A percentile compares a stretch with the other conserved stretches of the same genome.
phyloP scores from a whole-genome alignment of 176 grass and related monocot species.

The Ampelocalamus luodianensis region DNA sequence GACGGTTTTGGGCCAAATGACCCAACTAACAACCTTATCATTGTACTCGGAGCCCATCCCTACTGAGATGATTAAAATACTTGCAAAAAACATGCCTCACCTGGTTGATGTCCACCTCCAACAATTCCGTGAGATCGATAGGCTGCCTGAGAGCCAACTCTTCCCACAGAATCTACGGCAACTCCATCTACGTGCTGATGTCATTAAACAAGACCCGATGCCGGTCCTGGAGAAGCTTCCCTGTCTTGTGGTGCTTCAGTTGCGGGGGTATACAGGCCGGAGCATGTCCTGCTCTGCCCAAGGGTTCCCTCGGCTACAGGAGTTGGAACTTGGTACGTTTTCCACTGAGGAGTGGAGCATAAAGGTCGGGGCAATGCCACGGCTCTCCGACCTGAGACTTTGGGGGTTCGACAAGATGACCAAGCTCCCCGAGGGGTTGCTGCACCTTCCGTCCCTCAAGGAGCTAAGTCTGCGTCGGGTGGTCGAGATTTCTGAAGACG shows the following conservation, averaged over 20 bases:
- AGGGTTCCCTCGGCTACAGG: conserved; percentile 22
- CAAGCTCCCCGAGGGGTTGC: not conserved
- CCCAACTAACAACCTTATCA: not conserved
- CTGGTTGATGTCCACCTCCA: not conserved
- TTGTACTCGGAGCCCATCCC: not conserved
- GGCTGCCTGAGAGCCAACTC: not conserved
- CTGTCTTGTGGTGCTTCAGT: not conserved
- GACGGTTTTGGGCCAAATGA: not conserved
- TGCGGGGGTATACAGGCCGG: not conserved
- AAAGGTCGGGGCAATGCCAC: not conserved
- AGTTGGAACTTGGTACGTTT: not conserved
- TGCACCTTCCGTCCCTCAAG: conserved; percentile 1
- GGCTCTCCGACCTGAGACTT: not conserved
- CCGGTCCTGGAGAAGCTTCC: not conserved
- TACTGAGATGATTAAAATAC: not conserved
- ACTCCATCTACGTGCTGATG: not conserved
- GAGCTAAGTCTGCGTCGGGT: not conserved
- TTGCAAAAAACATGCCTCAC: conserved; percentile 2
- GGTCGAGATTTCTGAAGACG: conserved; percentile 2
- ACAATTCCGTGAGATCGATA: not conserved
- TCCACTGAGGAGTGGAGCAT: not conserved
- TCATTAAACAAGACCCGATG: not conserved
- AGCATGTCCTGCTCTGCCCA: not conserved
- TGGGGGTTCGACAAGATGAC: not conserved
- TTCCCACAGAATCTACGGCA: not conserved